A percentile compares a stretch with the other conserved stretches of the same genome.
These are phyloP conservation scores for Saccharomyces hybrid DNA, from an alignment of 1,139 yeast species.

Conservation along the genomic window DNA sequence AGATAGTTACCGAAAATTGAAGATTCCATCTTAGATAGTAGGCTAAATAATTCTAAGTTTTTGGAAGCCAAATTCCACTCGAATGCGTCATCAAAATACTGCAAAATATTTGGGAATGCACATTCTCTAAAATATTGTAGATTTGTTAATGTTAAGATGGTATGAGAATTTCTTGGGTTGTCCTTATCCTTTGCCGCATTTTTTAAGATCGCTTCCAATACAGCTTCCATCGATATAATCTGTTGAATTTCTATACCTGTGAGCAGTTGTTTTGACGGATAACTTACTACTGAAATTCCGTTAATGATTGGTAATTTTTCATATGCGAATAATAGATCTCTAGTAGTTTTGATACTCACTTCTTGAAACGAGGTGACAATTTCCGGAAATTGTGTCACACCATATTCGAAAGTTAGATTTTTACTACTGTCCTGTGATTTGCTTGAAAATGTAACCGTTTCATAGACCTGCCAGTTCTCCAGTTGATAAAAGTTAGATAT, in stretches of 20 bases:
- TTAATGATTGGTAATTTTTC: constrained; percentile 34
- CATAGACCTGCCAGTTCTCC: constrained; percentile 37
- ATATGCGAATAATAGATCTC: constrained; percentile 30
- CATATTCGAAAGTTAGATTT: constrained; percentile 24
- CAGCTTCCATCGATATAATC: constrained; percentile 42
- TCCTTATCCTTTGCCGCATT: constrained; percentile 36
- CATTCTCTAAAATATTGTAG: constrained; percentile 39
- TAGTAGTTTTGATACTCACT: constrained; percentile 33
- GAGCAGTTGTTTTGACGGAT: constrained; percentile 40
- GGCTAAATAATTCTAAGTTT: constrained; percentile 36
- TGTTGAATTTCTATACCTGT: constrained; percentile 43
- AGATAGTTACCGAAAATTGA: constrained; percentile 46
- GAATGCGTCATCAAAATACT: constrained; percentile 42
- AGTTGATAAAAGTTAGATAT: constrained; percentile 37
- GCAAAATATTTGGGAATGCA: constrained; percentile 42
- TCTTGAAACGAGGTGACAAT: constrained; percentile 38
- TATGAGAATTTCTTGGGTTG: constrained; percentile 33
- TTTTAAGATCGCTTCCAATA: constrained; percentile 44
- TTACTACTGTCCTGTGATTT: constrained; percentile 8
- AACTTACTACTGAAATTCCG: constrained; percentile 32
- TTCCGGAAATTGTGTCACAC: constrained; percentile 43
- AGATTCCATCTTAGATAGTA: constrained; percentile 43
- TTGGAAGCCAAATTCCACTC: constrained; percentile 36
- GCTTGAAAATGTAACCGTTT: constrained; percentile 12
- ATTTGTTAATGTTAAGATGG: constrained; percentile 43